Conservation (phyloP, 2,329 filamentous ascomycete genomes). For the Dothiorella sarmentorum region DNA sequence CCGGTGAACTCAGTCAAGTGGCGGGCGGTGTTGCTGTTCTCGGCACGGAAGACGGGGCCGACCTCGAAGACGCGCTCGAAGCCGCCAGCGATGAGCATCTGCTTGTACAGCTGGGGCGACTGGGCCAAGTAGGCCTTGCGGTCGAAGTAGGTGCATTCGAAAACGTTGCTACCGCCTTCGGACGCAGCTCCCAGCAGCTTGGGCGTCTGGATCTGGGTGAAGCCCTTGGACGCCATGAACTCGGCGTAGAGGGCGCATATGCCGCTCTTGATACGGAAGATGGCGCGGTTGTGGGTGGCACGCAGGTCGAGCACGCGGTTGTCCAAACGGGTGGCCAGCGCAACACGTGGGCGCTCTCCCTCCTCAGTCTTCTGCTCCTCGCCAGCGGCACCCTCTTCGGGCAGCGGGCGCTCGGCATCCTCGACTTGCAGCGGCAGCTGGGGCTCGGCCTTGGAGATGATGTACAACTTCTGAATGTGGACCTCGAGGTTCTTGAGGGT, state of each 20-base stretch:
- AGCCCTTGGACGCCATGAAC: conserved; percentile 71
- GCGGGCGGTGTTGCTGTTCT: conserved; percentile 78
- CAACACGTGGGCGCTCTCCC: conserved; percentile 65
- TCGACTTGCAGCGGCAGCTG: conserved; percentile 59
- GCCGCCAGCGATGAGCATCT: conserved; percentile 77
- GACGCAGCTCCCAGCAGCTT: conserved; percentile 86
- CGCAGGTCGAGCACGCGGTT: conserved; percentile 92
- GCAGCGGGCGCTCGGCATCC: conserved; percentile 51
- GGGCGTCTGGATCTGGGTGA: conserved; percentile 83
- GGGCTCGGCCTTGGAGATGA: conserved; percentile 63
- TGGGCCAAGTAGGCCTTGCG: conserved; percentile 76
- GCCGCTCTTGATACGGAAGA: conserved; percentile 67
- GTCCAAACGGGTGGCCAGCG: conserved; percentile 79
- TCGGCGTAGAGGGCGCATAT: conserved; percentile 70
- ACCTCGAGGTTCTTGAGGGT: conserved; percentile 77
- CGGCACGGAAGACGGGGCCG: conserved; percentile 79
- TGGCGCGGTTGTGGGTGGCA: conserved; percentile 84
- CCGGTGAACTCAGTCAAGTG: conserved; percentile 89
- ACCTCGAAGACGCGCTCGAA: conserved; percentile 75
- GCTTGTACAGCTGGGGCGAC: conserved; percentile 83
- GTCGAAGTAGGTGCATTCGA: conserved; percentile 85
- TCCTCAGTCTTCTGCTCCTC: conserved; percentile 43
- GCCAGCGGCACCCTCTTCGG: conserved; percentile 46
- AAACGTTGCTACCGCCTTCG: conserved; percentile 90
- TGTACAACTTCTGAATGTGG: conserved; percentile 80